A percentile compares a stretch with the other conserved stretches of the same genome.
Evolutionary conservation across 2,329 filamentous ascomycete genomes (phyloP).

Genomic region (Fusarium subtropicale): DNA sequence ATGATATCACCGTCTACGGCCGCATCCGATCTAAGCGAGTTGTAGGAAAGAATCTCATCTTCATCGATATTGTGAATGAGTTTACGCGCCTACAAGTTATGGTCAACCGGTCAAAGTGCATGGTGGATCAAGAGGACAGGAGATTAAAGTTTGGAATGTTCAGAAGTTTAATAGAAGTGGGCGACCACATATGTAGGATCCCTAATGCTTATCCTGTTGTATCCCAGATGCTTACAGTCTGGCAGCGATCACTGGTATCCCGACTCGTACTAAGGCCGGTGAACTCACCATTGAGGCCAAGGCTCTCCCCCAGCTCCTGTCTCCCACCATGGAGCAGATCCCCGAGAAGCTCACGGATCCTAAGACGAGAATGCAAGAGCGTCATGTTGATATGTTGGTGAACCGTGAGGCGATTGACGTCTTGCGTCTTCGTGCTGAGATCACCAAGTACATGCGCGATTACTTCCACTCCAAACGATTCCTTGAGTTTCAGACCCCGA

Average conservation of each 20-base stretch:
- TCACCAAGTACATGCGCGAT: conserved; percentile 79
- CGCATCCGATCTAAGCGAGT: conserved; percentile 79
- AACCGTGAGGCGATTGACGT: conserved; percentile 75
- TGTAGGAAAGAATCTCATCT: conserved; percentile 82
- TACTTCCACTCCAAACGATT: conserved; percentile 80
- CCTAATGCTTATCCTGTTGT: conserved; percentile 34
- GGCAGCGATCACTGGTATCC: conserved; percentile 75
- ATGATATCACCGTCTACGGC: conserved; percentile 59
- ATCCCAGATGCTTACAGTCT: conserved; percentile 44
- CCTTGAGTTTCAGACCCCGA: conserved; percentile 90
- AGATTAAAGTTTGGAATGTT: conserved; percentile 67
- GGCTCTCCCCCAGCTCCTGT: conserved; percentile 75
- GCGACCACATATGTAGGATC: conserved; percentile 84
- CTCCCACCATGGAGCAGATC: conserved; percentile 83
- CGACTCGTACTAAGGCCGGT: conserved; percentile 76
- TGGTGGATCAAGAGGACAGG: conserved; percentile 51
- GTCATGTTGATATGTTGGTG: conserved; percentile 88
- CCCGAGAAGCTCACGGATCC: conserved; percentile 77
- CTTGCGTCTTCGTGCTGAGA: conserved; percentile 77
- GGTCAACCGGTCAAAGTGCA: conserved; percentile 70
- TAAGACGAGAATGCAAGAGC: conserved; percentile 78
- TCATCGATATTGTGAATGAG: conserved; percentile 83
- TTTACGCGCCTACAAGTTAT: conserved; percentile 80
- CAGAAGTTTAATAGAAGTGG: conserved; percentile 76
- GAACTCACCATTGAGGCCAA: conserved; percentile 79